Percentiles rank a stretch among this genome's conserved stretches.
phyloP scores from a whole-genome alignment of 345 rosid genomes.

The Psidium guajava region DNA sequence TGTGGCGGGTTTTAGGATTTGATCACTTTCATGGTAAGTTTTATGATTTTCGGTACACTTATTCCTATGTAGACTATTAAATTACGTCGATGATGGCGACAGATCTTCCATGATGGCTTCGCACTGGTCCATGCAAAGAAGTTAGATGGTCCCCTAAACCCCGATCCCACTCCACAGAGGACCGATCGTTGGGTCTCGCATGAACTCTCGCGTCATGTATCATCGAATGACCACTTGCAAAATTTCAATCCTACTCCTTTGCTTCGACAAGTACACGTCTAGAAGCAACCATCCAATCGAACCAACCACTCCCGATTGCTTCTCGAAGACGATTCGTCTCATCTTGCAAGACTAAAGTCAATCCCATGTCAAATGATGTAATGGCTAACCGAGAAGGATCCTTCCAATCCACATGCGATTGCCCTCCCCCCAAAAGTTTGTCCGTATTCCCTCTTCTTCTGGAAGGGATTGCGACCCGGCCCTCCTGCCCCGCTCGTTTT shows the following conservation, averaged over 20 bases:
- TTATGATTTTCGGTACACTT: no score
- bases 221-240: not conserved
- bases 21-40: no score
- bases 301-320: not conserved
- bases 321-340: not conserved
- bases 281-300: not conserved
- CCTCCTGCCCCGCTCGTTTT: not conserved
- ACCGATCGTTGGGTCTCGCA: no score
- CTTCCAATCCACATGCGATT: not conserved
- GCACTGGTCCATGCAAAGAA: accelerated
- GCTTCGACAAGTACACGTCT: not conserved
- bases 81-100: accelerated
- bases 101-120: not conserved
- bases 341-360: not conserved
- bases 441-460: not conserved
- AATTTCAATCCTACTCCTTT: not conserved
- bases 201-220: no score
- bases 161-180: not conserved
- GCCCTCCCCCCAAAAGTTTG: not conserved
- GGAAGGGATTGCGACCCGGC: not conserved
- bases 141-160: not conserved
- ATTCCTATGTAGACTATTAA: no score
- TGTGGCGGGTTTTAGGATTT: no score
- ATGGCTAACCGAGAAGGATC: not conserved
- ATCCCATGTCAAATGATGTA: not conserved